Evolutionary conservation across 176 grass and related monocot species (phyloP), one percentile per base, ranked within the genome.

Genomic region (Aegilops speltoides): DNA sequence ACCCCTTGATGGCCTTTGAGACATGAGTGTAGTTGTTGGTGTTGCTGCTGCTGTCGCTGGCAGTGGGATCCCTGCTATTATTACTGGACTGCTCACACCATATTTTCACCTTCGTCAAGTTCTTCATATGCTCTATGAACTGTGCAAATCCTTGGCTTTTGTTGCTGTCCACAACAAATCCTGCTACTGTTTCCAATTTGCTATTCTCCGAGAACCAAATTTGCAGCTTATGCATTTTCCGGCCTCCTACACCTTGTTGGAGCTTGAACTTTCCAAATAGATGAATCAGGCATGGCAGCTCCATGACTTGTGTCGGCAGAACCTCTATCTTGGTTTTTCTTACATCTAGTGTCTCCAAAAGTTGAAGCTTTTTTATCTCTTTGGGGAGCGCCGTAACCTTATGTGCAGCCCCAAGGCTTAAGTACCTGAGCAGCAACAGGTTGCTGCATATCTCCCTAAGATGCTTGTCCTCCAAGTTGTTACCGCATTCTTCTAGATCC

Each of bases 51-150:
- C 68, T n/a, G 68, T 19, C 34, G 0, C 31, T 37, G 17, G 67
- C 3, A 70, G 0, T 11, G 1, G 67, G 67, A 22, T n/a, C 67
- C 3, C 0, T 37, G 0, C 32, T 70, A 37, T 37, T 36, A n/a
- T 71, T 38, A 40, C 0, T 38, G 3, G 6, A 15, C 46, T 38
- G 3, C 14, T 70, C 0, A 0, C 64, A 41, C 75, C 63, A 57
- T 57, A 86, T 38, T 70, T 86, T 86, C 33, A 86, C 64, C 24
- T 70, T 86, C 0, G 10, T 57, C 64, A 86, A 16, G 17, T 57
- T 38, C 0, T 79, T 79, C 62, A 86, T 86, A 31, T 69, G 75
- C 26, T 15, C 12, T 12, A 86, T 68, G 46, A 79, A 10, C 67
- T 38, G 64, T 1, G 33, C 48, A 59, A 69, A 68, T 26, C 2